A percentile compares a stretch with the other conserved stretches of the same genome.
These are phyloP conservation scores for Chlorophyllum brunneum DNA, from an alignment of 768 basidiomycete genomes.

Conservation along the genomic window DNA sequence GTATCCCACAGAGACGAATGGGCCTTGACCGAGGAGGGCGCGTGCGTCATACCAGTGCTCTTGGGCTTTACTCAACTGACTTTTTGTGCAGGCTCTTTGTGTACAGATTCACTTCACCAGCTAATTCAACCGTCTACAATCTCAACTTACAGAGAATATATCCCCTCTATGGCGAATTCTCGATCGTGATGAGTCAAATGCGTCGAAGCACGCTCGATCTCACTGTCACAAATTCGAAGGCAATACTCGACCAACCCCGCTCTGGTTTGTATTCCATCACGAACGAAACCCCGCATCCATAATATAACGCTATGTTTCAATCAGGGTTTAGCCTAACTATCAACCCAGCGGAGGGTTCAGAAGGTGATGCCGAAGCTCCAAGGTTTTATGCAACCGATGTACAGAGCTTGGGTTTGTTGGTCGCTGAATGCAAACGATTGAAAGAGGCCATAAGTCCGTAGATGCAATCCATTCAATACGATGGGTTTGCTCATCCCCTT, in stretches of 20 bases:
- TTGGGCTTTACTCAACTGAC: constrained; percentile 5
- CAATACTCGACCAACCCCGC: constrained; percentile 30
- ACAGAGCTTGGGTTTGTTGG: constrained; percentile 39
- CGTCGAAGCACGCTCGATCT: constrained; percentile 35
- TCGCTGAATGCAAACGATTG: constrained; percentile 55
- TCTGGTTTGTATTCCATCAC: constrained; percentile 31
- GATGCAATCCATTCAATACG: background rate
- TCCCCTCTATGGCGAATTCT: constrained; percentile 54
- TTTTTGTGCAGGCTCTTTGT: constrained; percentile 41
- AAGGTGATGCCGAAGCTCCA: constrained; percentile 26
- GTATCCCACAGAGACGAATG: constrained; percentile 43
- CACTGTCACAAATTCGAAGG: constrained; percentile 17
- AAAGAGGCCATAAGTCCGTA: constrained; percentile 45
- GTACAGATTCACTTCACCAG: constrained; percentile 33
- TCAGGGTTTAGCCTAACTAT: constrained; percentile 56
- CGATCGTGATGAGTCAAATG: constrained; percentile 55
- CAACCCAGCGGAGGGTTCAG: constrained; percentile 36
- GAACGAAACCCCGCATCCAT: constrained; percentile 1
- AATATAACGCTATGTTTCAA: background rate
- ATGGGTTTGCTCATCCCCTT: background rate
- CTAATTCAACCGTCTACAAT: constrained; percentile 23
- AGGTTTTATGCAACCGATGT: constrained; percentile 46
- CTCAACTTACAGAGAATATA: constrained; percentile 46
- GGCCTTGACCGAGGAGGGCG: constrained; percentile 47
- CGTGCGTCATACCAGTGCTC: constrained; percentile 28